Percentiles rank a stretch among this genome's conserved stretches.
These are phyloP conservation scores for Pleurotus tuber-regium DNA, from an alignment of 768 basidiomycete genomes.

Conservation along the genomic window DNA sequence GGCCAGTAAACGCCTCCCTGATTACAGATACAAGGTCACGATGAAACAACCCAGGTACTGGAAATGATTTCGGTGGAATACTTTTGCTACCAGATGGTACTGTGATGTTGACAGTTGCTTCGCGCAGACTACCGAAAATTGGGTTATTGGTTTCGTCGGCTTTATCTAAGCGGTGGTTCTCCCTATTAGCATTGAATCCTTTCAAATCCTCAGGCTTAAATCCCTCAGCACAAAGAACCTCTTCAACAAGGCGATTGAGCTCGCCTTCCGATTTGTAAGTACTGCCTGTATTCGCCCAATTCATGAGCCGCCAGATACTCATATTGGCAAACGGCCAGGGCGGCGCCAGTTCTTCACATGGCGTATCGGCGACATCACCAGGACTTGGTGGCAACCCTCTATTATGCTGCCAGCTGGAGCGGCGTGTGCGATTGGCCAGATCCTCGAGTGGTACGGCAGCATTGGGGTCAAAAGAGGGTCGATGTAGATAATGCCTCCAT, in stretches of 20 bases:
- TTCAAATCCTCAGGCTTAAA: slow-evolving; percentile 14
- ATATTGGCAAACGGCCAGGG: slow-evolving; percentile 27
- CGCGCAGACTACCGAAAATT: slow-evolving; percentile 16
- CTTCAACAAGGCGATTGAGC: slow-evolving; percentile 9
- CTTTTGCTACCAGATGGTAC: slow-evolving; percentile 15
- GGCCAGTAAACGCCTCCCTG: slow-evolving; percentile 17
- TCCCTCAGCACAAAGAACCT: slow-evolving; percentile 18
- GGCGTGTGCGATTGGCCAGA: slow-evolving; percentile 7
- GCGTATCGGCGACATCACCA: not conserved
- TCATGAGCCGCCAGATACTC: slow-evolving; percentile 20
- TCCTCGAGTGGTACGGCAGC: slow-evolving; percentile 7
- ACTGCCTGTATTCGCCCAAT: slow-evolving; percentile 12
- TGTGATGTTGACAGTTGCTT: slow-evolving; percentile 11
- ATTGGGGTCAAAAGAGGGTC: slow-evolving; percentile 13
- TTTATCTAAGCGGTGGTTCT: slow-evolving; percentile 16
- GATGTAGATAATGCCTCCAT: slow-evolving; percentile 14
- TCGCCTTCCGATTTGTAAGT: slow-evolving; percentile 8
- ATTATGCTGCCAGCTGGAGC: no score
- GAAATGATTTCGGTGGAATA: slow-evolving; percentile 14
- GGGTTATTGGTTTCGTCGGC: not conserved
- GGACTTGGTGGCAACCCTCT: no score
- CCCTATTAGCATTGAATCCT: slow-evolving; percentile 17
- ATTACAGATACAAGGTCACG: slow-evolving; percentile 24
- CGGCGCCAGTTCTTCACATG: not conserved
- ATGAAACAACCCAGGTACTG: slow-evolving; percentile 24